phyloP scores from a whole-genome alignment of 257 asterid genomes.

The Verbascum thapsus region DNA sequence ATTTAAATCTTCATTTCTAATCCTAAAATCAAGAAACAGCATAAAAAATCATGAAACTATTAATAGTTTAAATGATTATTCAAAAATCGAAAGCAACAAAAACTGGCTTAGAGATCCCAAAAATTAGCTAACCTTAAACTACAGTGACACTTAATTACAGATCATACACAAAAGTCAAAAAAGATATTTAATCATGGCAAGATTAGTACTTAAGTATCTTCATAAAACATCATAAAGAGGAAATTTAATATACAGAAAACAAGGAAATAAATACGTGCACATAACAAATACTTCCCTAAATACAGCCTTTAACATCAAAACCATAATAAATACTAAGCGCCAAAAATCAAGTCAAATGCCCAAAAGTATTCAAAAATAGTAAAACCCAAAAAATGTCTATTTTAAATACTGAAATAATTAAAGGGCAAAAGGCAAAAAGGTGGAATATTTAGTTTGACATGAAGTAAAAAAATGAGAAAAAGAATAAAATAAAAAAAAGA shows the following conservation, averaged over 20 bases:
- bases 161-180: constrained; percentile 25
- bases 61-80: not conserved
- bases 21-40: constrained; percentile 4
- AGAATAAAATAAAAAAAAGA: too few species aligned
- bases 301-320: constrained; percentile 30
- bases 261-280: constrained; percentile 18
- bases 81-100: constrained; percentile 14
- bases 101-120: constrained; percentile 19
- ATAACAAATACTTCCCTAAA: constrained; percentile 31
- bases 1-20: not conserved
- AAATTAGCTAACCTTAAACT: not conserved
- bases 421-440: not conserved
- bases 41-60: not conserved
- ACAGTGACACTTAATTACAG: constrained; percentile 17
- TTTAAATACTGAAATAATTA: not conserved
- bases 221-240: constrained; percentile 2
- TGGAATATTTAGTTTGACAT: constrained; percentile 16
- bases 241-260: constrained; percentile 15
- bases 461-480: constrained; percentile 8
- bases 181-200: too few species aligned
- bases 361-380: constrained; percentile 12
- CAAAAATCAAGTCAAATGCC: constrained; percentile 28
- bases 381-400: constrained; percentile 3
- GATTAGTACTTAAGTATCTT: constrained; percentile 7
- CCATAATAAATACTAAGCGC: constrained; percentile 28